Conservation (phyloP, 768 basidiomycete species). For the Termitomyces heimii region DNA sequence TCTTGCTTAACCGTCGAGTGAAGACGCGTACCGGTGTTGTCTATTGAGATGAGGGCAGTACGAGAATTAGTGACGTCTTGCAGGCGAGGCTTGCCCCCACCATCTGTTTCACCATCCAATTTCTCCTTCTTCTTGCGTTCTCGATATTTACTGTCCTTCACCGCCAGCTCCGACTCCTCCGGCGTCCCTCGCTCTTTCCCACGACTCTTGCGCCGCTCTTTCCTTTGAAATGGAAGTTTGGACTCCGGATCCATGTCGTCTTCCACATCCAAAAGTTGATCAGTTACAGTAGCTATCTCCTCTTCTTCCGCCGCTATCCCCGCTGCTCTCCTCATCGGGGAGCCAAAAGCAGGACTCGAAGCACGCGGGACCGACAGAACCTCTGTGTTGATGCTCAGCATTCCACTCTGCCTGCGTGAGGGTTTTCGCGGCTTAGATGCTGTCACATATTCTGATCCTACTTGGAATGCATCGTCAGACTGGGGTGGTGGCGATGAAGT, state of each 20-base stretch:
- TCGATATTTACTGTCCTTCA: constrained; percentile 9
- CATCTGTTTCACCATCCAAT: constrained; percentile 27
- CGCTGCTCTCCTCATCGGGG: constrained; percentile 50
- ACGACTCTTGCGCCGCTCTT: constrained; percentile 45
- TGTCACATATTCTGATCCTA: constrained; percentile 18
- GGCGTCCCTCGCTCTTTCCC: constrained; percentile 31
- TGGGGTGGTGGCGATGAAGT: constrained; percentile 32
- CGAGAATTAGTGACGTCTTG: constrained; percentile 64
- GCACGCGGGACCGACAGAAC: constrained; percentile 44
- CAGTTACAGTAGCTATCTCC: constrained; percentile 29
- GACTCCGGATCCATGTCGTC: constrained; percentile 22
- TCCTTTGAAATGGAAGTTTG: constrained; percentile 23
- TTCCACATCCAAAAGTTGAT: constrained; percentile 29
- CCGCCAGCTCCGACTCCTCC: constrained; percentile 17
- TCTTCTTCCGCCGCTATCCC: constrained; percentile 57
- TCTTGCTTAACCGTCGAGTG: background rate
- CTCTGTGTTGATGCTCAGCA: constrained; percentile 41
- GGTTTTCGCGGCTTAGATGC: constrained; percentile 31
- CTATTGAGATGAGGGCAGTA: constrained; percentile 36
- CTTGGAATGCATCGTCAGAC: constrained; percentile 19
- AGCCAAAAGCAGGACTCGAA: constrained; percentile 65
- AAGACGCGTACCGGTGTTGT: constrained; percentile 31
- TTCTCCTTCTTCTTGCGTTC: constrained; percentile 33
- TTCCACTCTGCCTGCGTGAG: constrained; percentile 45
- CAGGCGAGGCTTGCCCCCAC: constrained; percentile 40